Conservation (phyloP, 495 filamentous ascomycete species). For the Daldinia grandis region DNA sequence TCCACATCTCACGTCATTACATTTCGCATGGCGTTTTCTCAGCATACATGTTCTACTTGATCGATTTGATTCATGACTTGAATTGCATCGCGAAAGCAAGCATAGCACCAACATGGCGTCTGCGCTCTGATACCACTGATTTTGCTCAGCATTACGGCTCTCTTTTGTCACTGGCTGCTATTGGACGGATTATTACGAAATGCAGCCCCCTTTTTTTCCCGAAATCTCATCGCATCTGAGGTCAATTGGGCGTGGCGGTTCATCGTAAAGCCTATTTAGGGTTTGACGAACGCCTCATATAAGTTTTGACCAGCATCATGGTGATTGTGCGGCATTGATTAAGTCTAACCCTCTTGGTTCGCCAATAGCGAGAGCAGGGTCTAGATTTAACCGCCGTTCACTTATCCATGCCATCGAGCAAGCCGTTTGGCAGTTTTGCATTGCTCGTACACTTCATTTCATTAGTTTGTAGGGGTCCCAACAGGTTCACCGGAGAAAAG, state of each 20-base stretch:
- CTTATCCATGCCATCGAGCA: constrained; percentile 32
- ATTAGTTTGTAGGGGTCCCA: constrained; percentile 30
- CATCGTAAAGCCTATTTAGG: constrained; percentile 13
- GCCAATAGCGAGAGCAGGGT: neutral
- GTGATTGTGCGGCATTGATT: constrained; percentile 10
- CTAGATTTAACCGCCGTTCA: constrained; percentile 18
- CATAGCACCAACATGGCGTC: constrained; percentile 51
- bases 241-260: constrained; percentile 1
- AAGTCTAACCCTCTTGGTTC: constrained; percentile 11
- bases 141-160: constrained; percentile 49
- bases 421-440: constrained; percentile 14
- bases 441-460: constrained; percentile 39
- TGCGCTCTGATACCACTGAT: constrained; percentile 49
- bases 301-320: constrained; percentile 9
- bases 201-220: constrained; percentile 16
- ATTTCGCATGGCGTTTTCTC: constrained; percentile 43
- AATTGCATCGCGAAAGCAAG: constrained; percentile 52
- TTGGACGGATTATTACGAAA: constrained; percentile 34
- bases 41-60: constrained; percentile 50
- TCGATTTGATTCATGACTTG: constrained; percentile 46
- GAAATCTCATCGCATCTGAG: constrained; percentile 25
- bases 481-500: constrained; percentile 21
- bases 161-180: constrained; percentile 38
- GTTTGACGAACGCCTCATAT: constrained; percentile 2
- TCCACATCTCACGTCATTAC: constrained; percentile 42